Evolutionary conservation across 2,329 filamentous ascomycete species (phyloP), one percentile per base, ranked within the genome.

Genomic region (Rhynchosporium agropyri): DNA sequence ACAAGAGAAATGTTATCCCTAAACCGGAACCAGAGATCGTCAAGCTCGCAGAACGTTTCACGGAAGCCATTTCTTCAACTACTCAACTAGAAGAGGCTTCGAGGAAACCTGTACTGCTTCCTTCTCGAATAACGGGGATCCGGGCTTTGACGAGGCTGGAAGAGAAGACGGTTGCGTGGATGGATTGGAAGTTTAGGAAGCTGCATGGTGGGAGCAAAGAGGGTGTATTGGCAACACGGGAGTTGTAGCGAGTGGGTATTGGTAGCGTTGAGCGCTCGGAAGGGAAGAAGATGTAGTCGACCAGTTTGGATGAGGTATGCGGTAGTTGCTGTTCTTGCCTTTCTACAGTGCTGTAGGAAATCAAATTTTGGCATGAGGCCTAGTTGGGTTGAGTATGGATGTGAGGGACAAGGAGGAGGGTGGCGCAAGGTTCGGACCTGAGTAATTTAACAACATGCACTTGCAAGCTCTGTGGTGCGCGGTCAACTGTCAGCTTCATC

Each of bases 11-110:
- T 0, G 77, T 81, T 42, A 85, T 68, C 0, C 82, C 83, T 3
- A 84, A 71, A 0, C 79, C 81, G 0, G 80, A 83, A 0, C 76
- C 81, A 38, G 83, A 76, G 20, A 84, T 77, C 0, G 80, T 83
- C 26, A 84, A 67, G 0, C 79, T 75, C 0, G 77, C 76, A 26
- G 77, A 78, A 0, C 79, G 77, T 62, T 85, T 82, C 26, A 82
- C 78, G 0, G 78, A 73, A 65, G 81, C 84, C 61, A 81, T 76
- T 65, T 84, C 82, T 66, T 84, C 81, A 0, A 83, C 77, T 20
- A 82, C 1, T 20, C 20, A 20, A 20, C 1, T 65, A 51, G 84
- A 76, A 0, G 80, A 78, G 0, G 79, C 77, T 53, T 83, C 80
- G 10, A 82, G 63, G 0, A 84, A 73, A 20, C 74, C 76, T 0